Conservation (phyloP, 1,284 basidiomycete species). For the Cutaneotrichosporon cutaneum region DNA sequence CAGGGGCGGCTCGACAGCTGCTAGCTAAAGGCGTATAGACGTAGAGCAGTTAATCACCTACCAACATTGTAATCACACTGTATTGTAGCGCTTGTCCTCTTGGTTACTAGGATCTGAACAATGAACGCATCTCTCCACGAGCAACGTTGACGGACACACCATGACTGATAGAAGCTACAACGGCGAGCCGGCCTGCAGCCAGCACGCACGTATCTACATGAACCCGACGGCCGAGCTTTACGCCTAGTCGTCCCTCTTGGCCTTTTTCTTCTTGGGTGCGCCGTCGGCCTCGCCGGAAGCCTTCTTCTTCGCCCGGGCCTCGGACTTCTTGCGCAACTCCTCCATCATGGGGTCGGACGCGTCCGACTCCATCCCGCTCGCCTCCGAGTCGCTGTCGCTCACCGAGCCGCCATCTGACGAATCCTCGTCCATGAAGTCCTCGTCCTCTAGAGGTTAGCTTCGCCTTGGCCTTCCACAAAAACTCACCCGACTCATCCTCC, state of each 20-base stretch:
- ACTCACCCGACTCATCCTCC: conserved; percentile 77
- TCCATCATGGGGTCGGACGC: conserved; percentile 64
- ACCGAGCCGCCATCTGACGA: conserved; percentile 81
- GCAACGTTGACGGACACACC: neutral
- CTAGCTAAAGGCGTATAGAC: neutral
- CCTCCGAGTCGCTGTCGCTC: conserved; percentile 67
- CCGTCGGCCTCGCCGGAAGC: conserved; percentile 31
- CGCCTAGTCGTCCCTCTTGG: conserved; percentile 35
- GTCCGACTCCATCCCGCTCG: conserved; percentile 54
- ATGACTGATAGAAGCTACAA: conserved; percentile 9
- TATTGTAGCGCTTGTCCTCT: neutral
- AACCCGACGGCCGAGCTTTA: neutral
- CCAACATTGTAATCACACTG: neutral
- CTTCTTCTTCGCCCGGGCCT: conserved; percentile 57
- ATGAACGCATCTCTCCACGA: neutral
- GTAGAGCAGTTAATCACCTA: neutral
- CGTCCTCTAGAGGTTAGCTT: conserved; percentile 58
- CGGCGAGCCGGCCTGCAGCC: neutral
- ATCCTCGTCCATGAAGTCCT: conserved; percentile 85
- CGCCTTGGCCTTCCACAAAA: neutral
- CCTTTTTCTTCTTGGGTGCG: conserved; percentile 42
- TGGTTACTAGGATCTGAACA: neutral
- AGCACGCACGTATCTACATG: conserved; percentile 5
- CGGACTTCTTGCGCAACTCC: conserved; percentile 58
- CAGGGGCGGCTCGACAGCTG: neutral